Conservation (phyloP, 805 yeast genomes). For the Yarrowia sp. region DNA sequence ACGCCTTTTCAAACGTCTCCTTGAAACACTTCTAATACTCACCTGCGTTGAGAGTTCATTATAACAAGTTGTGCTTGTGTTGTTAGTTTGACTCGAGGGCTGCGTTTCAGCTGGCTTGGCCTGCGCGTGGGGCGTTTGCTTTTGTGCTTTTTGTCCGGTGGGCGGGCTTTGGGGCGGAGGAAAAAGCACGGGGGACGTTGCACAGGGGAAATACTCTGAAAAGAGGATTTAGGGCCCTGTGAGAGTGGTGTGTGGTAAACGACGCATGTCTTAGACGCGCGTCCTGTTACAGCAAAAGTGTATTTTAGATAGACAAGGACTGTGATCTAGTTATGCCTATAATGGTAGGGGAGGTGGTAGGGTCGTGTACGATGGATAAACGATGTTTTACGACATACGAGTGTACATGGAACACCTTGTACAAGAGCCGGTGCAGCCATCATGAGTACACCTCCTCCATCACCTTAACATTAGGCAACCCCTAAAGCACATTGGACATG, state of each 20-base stretch:
- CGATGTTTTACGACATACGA: no score
- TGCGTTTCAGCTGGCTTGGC: conserved; percentile 23
- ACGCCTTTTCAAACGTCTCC: no score
- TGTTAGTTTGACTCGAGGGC: conserved; percentile 5
- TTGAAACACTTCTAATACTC: background rate
- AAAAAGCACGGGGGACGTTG: conserved; percentile 1
- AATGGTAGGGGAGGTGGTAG: no score
- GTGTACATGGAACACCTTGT: no score
- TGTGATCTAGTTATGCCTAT: no score
- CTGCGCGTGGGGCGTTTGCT: conserved; percentile 30
- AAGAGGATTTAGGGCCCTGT: conserved; percentile 1
- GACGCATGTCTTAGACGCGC: conserved; percentile 38
- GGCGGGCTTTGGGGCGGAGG: background rate
- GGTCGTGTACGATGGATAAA: no score
- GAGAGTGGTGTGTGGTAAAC: conserved; percentile 30
- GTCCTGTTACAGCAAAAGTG: conserved; percentile 22
- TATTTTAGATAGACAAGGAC: background rate
- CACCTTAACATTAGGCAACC: conserved; percentile 17
- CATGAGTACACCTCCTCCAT: no score
- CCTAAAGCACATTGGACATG: conserved; percentile 16
- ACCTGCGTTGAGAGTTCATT: conserved; percentile 37
- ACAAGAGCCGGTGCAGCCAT: no score
- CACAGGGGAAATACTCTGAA: conserved; percentile 28
- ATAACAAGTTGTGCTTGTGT: conserved; percentile 8
- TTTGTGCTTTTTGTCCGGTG: conserved; percentile 23